A percentile compares a stretch with the other conserved stretches of the same genome.
Evolutionary conservation across 768 basidiomycete genomes (phyloP).

Genomic region (Hemileccinum rubropunctum): DNA sequence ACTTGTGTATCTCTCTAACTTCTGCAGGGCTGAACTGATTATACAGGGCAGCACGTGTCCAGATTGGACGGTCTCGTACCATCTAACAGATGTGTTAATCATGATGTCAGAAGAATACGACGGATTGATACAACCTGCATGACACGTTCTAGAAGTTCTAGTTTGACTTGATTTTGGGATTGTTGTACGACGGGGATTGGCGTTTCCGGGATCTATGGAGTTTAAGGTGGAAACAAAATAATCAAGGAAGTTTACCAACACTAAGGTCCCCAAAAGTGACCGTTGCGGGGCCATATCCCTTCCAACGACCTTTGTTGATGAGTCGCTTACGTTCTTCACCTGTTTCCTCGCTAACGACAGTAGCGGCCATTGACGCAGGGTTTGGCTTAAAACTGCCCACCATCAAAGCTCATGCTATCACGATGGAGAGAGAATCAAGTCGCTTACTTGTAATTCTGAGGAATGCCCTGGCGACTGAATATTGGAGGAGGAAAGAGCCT

Average conservation of each 20-base stretch:
- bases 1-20: conserved; percentile 76
- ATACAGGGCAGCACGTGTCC: conserved; percentile 84
- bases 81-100: conserved; percentile 41
- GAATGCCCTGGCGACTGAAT: conserved; percentile 78
- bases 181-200: conserved; percentile 63
- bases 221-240: neutral
- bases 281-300: conserved; percentile 71
- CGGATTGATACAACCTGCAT: conserved; percentile 40
- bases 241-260: conserved; percentile 25
- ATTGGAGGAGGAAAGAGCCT: conserved; percentile 85
- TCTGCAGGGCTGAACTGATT: conserved; percentile 75
- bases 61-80: conserved; percentile 75
- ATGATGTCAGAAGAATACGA: conserved; percentile 6
- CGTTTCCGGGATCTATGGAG: conserved; percentile 57
- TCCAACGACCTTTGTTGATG: conserved; percentile 88
- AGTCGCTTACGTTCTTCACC: conserved; percentile 79
- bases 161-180: conserved; percentile 52
- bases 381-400: conserved; percentile 70
- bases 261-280: conserved; percentile 62
- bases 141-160: conserved; percentile 51
- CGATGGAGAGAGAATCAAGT: neutral
- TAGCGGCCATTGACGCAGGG: conserved; percentile 67
- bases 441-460: conserved; percentile 76
- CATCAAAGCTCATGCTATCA: neutral
- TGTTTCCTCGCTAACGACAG: conserved; percentile 65